A percentile compares a stretch with the other conserved stretches of the same genome.
These are phyloP conservation scores for Cymbopogon flexuosus DNA, from an alignment of 202 grass and related monocot genomes.

Conservation along the genomic window DNA sequence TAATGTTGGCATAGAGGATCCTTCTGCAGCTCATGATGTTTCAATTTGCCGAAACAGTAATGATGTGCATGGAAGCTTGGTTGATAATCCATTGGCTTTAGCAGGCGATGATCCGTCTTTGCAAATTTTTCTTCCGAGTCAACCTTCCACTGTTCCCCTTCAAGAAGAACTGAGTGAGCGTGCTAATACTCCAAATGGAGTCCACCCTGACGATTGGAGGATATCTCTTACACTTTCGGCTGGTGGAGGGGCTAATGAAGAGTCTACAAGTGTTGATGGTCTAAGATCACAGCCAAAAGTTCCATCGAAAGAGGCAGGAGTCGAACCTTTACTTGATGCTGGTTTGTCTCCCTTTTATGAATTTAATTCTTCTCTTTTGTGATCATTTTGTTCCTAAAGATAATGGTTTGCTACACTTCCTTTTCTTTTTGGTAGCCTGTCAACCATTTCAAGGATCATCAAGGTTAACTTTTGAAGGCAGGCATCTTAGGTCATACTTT, in stretches of 20 bases:
- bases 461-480: conserved; percentile 13
- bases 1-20: conserved; percentile 48
- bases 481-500: conserved; percentile 32
- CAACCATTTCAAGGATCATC: conserved; percentile 18
- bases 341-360: conserved; percentile 52
- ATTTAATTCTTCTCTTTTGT: conserved; percentile 21
- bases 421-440: conserved; percentile 21
- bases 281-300: conserved; percentile 44
- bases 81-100: conserved; percentile 76
- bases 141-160: conserved; percentile 56
- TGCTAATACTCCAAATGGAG: conserved; percentile 49
- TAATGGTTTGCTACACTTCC: neutral
- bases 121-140: conserved; percentile 86
- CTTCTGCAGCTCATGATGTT: conserved; percentile 47
- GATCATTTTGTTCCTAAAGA: neutral
- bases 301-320: conserved; percentile 37
- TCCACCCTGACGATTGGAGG: conserved; percentile 82
- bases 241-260: conserved; percentile 53
- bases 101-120: conserved; percentile 64
- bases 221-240: conserved; percentile 67
- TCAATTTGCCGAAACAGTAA: conserved; percentile 43
- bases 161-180: conserved; percentile 48
- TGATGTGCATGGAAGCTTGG: conserved; percentile 60
- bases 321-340: conserved; percentile 45
- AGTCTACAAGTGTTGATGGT: conserved; percentile 35